A percentile compares a stretch with the other conserved stretches of the same genome.
Conservation (phyloP, 495 filamentous ascomycete species). For the Sphaerosporella brunnea region DNA sequence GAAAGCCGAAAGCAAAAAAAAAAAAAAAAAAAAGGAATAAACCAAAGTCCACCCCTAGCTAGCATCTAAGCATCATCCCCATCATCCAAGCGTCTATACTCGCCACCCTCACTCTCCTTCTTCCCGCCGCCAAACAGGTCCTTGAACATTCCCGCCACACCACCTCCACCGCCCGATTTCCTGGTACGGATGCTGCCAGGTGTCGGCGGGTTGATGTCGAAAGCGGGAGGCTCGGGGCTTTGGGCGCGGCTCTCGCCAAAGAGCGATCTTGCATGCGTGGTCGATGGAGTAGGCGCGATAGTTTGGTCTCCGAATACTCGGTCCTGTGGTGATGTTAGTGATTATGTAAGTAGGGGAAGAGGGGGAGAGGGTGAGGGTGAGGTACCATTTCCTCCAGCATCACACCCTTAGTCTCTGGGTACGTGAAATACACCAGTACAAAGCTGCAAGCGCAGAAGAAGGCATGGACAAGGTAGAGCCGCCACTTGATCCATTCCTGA, state of each 20-base stretch:
- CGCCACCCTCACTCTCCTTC: conserved; percentile 32
- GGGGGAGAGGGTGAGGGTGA: background rate
- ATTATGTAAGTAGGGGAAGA: background rate
- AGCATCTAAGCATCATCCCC: conserved; percentile 34
- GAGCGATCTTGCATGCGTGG: conserved; percentile 16
- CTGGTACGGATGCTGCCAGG: conserved; percentile 27
- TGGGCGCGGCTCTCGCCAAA: conserved; percentile 31
- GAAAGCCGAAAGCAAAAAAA: too few species aligned
- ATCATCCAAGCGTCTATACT: conserved; percentile 49
- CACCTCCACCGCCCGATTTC: conserved; percentile 28
- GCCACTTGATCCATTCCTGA: conserved; percentile 79
- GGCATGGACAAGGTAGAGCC: conserved; percentile 82
- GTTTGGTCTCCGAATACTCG: conserved; percentile 26
- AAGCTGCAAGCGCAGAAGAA: conserved; percentile 96
- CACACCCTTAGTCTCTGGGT: conserved; percentile 89
- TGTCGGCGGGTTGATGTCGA: conserved; percentile 59
- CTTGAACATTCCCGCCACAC: conserved; percentile 35
- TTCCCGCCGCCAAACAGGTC: conserved; percentile 30
- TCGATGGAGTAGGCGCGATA: conserved; percentile 19
- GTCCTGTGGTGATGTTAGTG: too few species aligned
- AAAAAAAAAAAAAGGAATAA: conserved; percentile 3
- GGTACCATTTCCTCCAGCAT: conserved; percentile 84
- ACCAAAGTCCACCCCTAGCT: background rate
- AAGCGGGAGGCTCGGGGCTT: conserved; percentile 48
- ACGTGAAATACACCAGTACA: conserved; percentile 90